These are phyloP conservation scores for Brassica napus DNA, from an alignment of 345 rosid species.

Conservation along the genomic window DNA sequence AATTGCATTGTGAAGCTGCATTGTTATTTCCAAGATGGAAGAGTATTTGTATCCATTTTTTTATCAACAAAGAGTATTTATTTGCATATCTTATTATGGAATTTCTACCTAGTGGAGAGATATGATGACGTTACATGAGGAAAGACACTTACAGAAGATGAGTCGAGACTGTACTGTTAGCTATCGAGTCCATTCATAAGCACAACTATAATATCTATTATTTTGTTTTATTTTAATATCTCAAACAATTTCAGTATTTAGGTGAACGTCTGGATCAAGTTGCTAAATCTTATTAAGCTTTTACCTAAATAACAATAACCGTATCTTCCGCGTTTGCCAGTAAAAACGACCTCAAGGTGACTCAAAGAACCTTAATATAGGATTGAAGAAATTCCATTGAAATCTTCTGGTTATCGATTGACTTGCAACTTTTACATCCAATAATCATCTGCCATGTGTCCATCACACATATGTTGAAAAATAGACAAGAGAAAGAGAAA, in stretches of 20 bases:
- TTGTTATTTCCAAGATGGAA: too few relatives aligned
- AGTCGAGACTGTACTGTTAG: too few relatives aligned
- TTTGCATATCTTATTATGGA: too few relatives aligned
- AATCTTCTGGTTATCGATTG: constrained; percentile 39
- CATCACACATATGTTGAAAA: constrained; percentile 15
- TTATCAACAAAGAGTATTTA: too few relatives aligned
- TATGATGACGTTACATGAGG: too few relatives aligned
- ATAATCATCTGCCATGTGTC: constrained; percentile 9
- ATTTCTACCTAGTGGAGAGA: too few relatives aligned
- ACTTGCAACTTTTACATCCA: constrained; percentile 32
- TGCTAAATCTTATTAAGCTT: not conserved
- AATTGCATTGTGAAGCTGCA: too few relatives aligned
- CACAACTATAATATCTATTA: too few relatives aligned
- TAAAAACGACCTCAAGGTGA: constrained; percentile 13
- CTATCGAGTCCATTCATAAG: too few relatives aligned
- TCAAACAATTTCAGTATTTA: not conserved
- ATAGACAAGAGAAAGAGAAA: constrained; percentile 23
- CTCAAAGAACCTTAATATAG: constrained; percentile 32
- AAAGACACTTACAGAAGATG: too few relatives aligned
- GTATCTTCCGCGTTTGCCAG: constrained; percentile 38
- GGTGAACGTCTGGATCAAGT: not conserved
- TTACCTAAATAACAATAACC: constrained; percentile 2
- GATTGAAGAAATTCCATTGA: constrained; percentile 5
- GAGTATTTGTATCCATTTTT: too few relatives aligned
- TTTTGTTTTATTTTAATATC: not conserved